Evolutionary conservation across 2,329 filamentous ascomycete genomes (phyloP), one percentile per base, ranked within the genome.

Genomic region (Aureobasidium sp.): DNA sequence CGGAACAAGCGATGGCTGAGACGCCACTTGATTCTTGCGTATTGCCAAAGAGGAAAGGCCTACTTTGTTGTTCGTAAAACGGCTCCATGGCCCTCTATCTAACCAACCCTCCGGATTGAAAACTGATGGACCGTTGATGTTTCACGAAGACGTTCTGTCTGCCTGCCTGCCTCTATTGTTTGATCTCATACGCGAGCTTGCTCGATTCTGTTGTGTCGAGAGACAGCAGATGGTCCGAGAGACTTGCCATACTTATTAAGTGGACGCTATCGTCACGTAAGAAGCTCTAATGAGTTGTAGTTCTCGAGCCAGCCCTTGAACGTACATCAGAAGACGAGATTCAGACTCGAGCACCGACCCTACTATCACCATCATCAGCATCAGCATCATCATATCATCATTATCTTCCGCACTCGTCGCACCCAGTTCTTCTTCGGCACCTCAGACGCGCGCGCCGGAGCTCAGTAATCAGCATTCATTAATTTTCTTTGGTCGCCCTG

Each of bases 151-250:
- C 57, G 57, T 59, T 59, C 57, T 59, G 34, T 21, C 21, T 27
- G 48, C 41, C 57, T 59, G 57, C 45, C 57, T 59, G 57, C 44
- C 57, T 59, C 57, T 59, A 59, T 59, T 50, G 57, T 59, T 59
- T 59, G 57, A 59, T 59, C 34, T 10, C 21, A n/a, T 42, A 59
- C 57, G 57, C 57, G 57, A 59, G 45, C 45, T 32, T 50, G 34
- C 32, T 58, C 54, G 50, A n/a, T 58, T 58, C 36, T 34, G 51
- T 55, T 16, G 51, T 58, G 42, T 48, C 25, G 14, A 48, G 9
- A 42, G 10, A 29, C n/a, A 27, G 21, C 21, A 30, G 11, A 58
- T 58, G 53, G 41, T 58, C 25, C 41, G 54, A 47, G 30, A 14
- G 10, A 13, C 16, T 29, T 25, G n/a, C 3, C 25, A 50, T 29